These are phyloP conservation scores for Fermentozyma sake DNA, from an alignment of 1,139 yeast species.

Conservation along the genomic window DNA sequence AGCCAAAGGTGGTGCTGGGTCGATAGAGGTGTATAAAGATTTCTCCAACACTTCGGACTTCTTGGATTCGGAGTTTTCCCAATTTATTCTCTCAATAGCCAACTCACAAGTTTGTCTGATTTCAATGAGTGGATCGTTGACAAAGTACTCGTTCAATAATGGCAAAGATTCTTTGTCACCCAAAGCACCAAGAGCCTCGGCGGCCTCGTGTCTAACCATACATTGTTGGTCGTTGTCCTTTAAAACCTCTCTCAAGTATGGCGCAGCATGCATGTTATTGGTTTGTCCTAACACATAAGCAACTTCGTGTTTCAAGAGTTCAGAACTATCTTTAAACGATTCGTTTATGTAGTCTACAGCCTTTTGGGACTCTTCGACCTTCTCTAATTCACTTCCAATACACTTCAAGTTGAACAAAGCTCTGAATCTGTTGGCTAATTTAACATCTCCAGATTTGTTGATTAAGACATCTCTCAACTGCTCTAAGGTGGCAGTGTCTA, in stretches of 20 bases:
- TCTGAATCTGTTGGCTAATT: conserved; percentile 83
- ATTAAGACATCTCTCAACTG: conserved; percentile 65
- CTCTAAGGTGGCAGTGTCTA: conserved; percentile 55
- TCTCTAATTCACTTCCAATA: conserved; percentile 59
- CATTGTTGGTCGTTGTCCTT: conserved; percentile 65
- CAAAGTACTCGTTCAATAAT: conserved; percentile 57
- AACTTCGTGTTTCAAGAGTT: conserved; percentile 92
- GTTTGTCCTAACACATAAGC: conserved; percentile 99
- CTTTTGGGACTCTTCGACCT: conserved; percentile 44
- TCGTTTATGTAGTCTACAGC: conserved; percentile 87
- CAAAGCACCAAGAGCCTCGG: conserved; percentile 96
- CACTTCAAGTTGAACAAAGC: conserved; percentile 89
- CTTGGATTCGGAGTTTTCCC: conserved; percentile 74
- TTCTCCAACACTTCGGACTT: conserved; percentile 64
- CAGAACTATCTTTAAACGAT: conserved; percentile 77
- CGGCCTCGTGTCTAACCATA: conserved; percentile 99
- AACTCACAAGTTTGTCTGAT: conserved; percentile 97
- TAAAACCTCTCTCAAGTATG: conserved; percentile 69
- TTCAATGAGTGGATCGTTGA: conserved; percentile 77
- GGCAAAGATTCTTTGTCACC: conserved; percentile 77
- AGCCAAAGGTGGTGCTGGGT: conserved; percentile 97
- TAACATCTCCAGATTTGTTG: conserved; percentile 61
- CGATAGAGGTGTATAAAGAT: conserved; percentile 81
- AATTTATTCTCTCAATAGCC: conserved; percentile 89
- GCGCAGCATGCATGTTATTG: conserved; percentile 73